These are phyloP conservation scores for Coemansia sp. DNA, from an alignment of 192 early-diverging fungal species.

Conservation along the genomic window DNA sequence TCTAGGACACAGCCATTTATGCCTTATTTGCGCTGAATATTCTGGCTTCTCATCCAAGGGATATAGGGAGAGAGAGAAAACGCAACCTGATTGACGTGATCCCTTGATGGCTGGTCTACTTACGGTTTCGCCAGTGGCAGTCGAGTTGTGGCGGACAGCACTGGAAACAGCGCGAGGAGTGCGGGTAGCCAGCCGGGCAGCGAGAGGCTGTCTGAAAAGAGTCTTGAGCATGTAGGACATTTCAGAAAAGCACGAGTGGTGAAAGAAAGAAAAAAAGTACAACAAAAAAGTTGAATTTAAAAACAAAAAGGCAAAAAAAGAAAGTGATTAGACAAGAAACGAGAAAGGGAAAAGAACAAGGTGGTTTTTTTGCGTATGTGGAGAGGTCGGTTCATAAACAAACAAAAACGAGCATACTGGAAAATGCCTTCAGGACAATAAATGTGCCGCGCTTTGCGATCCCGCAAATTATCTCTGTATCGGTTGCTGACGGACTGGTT, in stretches of 20 bases:
- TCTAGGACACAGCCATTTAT: too few species aligned
- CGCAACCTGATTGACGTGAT: too few species aligned
- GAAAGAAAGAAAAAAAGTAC: constrained; percentile 5
- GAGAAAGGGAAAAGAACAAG: not conserved
- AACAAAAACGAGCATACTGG: too few species aligned
- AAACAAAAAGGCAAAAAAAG: constrained; percentile 1
- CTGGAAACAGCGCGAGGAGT: constrained; percentile 32
- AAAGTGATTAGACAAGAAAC: constrained; percentile 2
- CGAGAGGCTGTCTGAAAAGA: constrained; percentile 43
- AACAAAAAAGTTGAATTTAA: constrained; percentile 4
- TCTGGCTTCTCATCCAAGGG: too few species aligned
- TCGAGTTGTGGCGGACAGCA: constrained; percentile 40
- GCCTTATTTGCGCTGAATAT: too few species aligned
- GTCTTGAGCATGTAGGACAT: constrained; percentile 46
- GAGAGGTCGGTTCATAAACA: not conserved
- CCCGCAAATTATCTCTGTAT: not conserved
- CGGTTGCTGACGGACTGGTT: too few species aligned
- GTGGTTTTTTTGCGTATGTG: not conserved
- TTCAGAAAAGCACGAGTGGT: constrained; percentile 8
- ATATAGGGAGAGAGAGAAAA: too few species aligned
- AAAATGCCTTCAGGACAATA: not conserved
- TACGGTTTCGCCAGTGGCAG: constrained; percentile 39
- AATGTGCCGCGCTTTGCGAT: not conserved
- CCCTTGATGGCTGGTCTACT: constrained; percentile 8
- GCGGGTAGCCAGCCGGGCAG: constrained; percentile 39